phyloP scores from a whole-genome alignment of 257 asterid genomes.

The Craterostigma plantagineum region DNA sequence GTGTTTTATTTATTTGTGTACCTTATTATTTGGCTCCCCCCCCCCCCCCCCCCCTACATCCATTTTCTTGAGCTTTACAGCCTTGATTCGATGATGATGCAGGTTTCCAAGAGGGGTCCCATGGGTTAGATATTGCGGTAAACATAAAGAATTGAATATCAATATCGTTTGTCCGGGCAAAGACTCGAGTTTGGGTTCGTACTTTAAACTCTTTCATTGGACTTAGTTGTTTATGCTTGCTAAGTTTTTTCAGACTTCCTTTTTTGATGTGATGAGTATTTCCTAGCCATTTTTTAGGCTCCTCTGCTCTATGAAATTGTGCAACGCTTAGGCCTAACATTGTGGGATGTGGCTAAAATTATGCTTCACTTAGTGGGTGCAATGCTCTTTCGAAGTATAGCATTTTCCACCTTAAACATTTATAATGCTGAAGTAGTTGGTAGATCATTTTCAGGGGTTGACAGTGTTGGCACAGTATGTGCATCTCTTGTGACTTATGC shows the following conservation, averaged over 20 bases:
- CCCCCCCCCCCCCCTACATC: no score
- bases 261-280: no score
- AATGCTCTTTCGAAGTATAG: no score
- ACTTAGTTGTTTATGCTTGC: no score
- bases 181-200: conserved; percentile 56
- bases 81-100: conserved; percentile 12
- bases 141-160: conserved; percentile 44
- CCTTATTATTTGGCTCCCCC: no score
- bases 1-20: not conserved
- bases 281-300: not conserved
- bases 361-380: no score
- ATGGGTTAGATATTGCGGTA: conserved; percentile 76
- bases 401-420: no score
- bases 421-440: no score
- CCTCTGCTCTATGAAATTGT: no score
- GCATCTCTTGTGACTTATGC: conserved; percentile 78
- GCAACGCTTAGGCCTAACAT: no score
- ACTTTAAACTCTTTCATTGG: not conserved
- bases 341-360: no score
- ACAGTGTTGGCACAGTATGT: conserved; percentile 84
- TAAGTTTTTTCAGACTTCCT: no score
- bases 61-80: not conserved
- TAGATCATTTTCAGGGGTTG: conserved; percentile 48
- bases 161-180: conserved; percentile 82
- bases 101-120: conserved; percentile 92